Evolutionary conservation across 1,284 basidiomycete species (phyloP), one percentile per base, ranked within the genome.

Genomic region (Hortiboletus rubellus): DNA sequence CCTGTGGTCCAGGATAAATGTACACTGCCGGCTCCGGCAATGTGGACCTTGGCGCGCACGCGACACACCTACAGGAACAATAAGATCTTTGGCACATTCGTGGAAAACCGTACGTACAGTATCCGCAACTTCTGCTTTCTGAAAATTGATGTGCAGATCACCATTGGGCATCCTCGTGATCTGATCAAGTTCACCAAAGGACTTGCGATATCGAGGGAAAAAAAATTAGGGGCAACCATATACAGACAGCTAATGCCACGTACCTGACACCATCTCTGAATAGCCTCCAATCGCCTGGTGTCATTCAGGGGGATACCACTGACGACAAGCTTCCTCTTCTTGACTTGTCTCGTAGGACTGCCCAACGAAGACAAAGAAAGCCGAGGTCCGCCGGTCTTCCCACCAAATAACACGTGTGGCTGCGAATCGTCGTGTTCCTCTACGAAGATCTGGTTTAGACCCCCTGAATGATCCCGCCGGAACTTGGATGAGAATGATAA

Each of bases 251-350:
- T n/a, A 47, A 36, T 4, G 17, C 18, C 40, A 71, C 76, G 44
- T 67, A 89, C 87, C 77, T 89, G 86, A 63, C 89, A 91, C 88
- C 88, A 91, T 59, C 75, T 78, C 64, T 82, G 83, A 7, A 82
- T 75, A 14, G 79, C 82, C 44, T 85, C 82, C 59, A 84, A 78
- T 61, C 80, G 81, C 36, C 73, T 72, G 11, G 71, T 65, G 60
- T 86, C 84, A 22, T 76, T 76, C 7, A 73, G 67, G 5, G 76
- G 75, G 38, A 86, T 77, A 31, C 84, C 84, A 60, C 79, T 82
- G 51, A 86, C 72, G 36, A 86, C 76, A 14, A 86, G 74, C 60
- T 77, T 81, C 67, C 76, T 82, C 71, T 80, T 83, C 67, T 79
- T 81, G 60, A 75, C 74, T 18, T 73, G 73, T 59, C 75, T 69